phyloP scores from a whole-genome alignment of 1,139 yeast genomes.

The Pichia inconspicua region DNA sequence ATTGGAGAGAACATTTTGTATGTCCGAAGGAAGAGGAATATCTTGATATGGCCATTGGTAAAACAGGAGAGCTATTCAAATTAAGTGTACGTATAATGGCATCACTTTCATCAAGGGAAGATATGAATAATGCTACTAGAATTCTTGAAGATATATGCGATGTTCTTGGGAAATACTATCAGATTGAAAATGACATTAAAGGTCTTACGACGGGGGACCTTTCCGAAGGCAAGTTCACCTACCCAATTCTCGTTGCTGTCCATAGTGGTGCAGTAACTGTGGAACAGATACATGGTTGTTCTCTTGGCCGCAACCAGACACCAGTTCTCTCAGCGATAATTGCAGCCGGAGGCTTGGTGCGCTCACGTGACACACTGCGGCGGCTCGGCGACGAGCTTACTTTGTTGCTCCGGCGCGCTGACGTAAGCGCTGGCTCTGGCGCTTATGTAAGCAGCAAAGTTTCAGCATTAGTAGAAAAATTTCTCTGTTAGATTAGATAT shows the following conservation, averaged over 20 bases:
- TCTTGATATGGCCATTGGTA: conserved; percentile 72
- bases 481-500: too few species aligned
- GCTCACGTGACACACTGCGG: background rate
- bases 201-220: conserved; percentile 77
- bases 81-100: conserved; percentile 57
- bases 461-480: too few species aligned
- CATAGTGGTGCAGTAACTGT: background rate
- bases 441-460: background rate
- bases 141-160: conserved; percentile 57
- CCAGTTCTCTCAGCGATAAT: background rate
- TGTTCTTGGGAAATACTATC: conserved; percentile 73
- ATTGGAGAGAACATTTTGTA: conserved; percentile 67
- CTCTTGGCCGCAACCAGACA: background rate
- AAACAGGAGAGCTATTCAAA: conserved; percentile 84
- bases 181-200: conserved; percentile 72
- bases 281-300: background rate
- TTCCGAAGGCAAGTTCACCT: conserved; percentile 81
- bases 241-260: conserved; percentile 44
- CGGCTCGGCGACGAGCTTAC: background rate
- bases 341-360: background rate
- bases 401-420: background rate
- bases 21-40: conserved; percentile 69
- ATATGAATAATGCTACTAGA: background rate
- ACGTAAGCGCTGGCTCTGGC: background rate
- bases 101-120: background rate